Evolutionary conservation across 257 asterid genomes (phyloP), one percentile per base, ranked within the genome.

Genomic region (Solanum rostratum): DNA sequence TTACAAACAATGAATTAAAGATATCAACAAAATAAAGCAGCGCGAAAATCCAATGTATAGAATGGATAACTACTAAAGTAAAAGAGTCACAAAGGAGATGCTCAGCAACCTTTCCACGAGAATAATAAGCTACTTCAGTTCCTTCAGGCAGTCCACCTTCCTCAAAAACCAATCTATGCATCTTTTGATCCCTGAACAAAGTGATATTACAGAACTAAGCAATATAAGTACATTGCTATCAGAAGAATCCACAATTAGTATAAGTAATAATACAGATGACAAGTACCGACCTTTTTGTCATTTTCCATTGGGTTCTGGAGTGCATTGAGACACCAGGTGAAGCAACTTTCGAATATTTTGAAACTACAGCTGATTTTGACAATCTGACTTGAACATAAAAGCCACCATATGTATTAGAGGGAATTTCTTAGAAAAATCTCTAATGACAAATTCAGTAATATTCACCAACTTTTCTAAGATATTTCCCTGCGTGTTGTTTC

Each of bases 101-200:
- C 69, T 86, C 88, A 76, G 87, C 86, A 87, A 96, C 99, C 97
- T 95, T 94, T 86, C 99, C 99, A 84, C 92, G 92, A 84, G 99
- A 95, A 89, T 90, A 97, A 87, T 97, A 97, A 69, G 94, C 92
- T 84, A 97, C 94, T 90, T 94, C 99, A 69, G 96, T 91, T 84
- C 99, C 99, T 89, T 97, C 97, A 30, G 98, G 99, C 88, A 97
- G 89, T 87, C 98, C 98, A 86, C 91, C 97, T 84, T 91, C 90
- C 90, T 94, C 97, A 84, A 97, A 97, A 78, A 97, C 98, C 89
- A 95, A 90, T 90, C 88, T 89, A 93, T 97, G 97, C 98, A 97
- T 93, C 90, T 91, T 93, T 91, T 93, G 98, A 89, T 95, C 98
- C 86, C 99, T 97, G 88, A 73, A 71, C 52, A 53, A 82, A 89